A percentile compares a stretch with the other conserved stretches of the same genome.
These are phyloP conservation scores for Albifimbria verrucaria DNA, from an alignment of 2,329 filamentous ascomycete species.

Conservation along the genomic window DNA sequence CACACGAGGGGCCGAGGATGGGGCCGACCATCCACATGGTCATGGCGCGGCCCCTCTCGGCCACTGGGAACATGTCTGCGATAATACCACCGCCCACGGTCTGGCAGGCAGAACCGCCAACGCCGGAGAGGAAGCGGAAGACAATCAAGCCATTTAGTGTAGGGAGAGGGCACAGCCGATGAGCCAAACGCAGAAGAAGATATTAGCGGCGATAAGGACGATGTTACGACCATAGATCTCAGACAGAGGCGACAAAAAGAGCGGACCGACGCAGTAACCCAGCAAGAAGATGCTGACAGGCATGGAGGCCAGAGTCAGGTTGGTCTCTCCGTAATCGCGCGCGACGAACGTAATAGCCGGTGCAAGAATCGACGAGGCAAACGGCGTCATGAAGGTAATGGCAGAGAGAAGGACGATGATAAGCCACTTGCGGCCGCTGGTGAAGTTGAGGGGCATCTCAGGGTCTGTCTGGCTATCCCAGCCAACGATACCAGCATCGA, in stretches of 20 bases:
- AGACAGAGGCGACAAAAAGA: conserved; percentile 54
- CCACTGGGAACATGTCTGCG: conserved; percentile 49
- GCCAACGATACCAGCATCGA: conserved; percentile 52
- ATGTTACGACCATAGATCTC: conserved; percentile 63
- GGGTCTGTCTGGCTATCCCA: conserved; percentile 60
- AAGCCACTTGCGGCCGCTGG: conserved; percentile 53
- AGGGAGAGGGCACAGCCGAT: conserved; percentile 61
- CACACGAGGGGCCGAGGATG: conserved; percentile 51
- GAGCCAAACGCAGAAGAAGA: conserved; percentile 59
- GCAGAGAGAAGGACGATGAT: conserved; percentile 52
- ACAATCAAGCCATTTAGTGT: conserved; percentile 51
- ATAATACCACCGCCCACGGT: conserved; percentile 54
- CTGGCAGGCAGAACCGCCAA: conserved; percentile 54
- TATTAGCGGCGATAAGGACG: conserved; percentile 54
- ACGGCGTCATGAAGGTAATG: conserved; percentile 64
- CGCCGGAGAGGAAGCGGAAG: conserved; percentile 57
- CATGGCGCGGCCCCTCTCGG: conserved; percentile 44
- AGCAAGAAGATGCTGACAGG: conserved; percentile 61
- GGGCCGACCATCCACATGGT: conserved; percentile 55
- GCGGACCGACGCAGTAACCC: conserved; percentile 55
- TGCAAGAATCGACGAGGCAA: conserved; percentile 60
- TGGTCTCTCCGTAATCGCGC: conserved; percentile 35
- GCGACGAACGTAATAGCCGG: conserved; percentile 46
- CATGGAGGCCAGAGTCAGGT: conserved; percentile 41
- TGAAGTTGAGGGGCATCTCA: conserved; percentile 57